A percentile compares a stretch with the other conserved stretches of the same genome.
These are phyloP conservation scores for Stagonosporopsis cucurbitacearum DNA, from an alignment of 2,329 filamentous ascomycete genomes.

Conservation along the genomic window DNA sequence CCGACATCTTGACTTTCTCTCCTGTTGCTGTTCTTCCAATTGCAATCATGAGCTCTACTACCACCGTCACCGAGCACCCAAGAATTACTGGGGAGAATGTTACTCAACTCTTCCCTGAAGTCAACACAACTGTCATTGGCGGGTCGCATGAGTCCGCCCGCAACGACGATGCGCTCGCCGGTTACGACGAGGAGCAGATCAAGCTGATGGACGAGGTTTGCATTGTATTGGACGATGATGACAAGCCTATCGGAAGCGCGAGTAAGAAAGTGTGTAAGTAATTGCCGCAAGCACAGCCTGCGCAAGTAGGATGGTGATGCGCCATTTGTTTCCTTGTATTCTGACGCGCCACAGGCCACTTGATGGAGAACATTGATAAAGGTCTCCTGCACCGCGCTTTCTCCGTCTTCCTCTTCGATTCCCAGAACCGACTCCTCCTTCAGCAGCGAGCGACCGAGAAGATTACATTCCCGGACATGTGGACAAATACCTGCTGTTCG, in stretches of 20 bases:
- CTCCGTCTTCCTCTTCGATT: constrained; percentile 97
- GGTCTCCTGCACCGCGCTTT: constrained; percentile 96
- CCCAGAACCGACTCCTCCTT: constrained; percentile 87
- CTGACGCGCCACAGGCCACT: constrained; percentile 69
- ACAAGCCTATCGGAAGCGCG: constrained; percentile 90
- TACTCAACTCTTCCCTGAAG: constrained; percentile 86
- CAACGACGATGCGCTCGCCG: constrained; percentile 74
- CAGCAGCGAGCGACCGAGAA: constrained; percentile 96
- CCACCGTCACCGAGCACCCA: constrained; percentile 52
- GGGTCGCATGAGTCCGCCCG: constrained; percentile 65
- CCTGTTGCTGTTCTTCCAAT: not conserved
- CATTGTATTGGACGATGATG: constrained; percentile 93
- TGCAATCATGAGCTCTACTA: constrained; percentile 43
- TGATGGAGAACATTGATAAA: constrained; percentile 98
- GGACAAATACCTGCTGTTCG: constrained; percentile 99
- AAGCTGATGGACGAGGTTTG: constrained; percentile 98
- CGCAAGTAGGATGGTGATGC: constrained; percentile 13
- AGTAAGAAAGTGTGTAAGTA: constrained; percentile 95
- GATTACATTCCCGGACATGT: constrained; percentile 99
- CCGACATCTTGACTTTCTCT: constrained; percentile 10
- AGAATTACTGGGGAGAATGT: constrained; percentile 86
- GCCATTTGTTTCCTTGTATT: constrained; percentile 9
- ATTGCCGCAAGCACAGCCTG: constrained; percentile 9
- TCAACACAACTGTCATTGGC: constrained; percentile 66
- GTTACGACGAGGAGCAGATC: constrained; percentile 97